phyloP scores from a whole-genome alignment of 1,284 basidiomycete genomes.

The Irpex rosettiformis region DNA sequence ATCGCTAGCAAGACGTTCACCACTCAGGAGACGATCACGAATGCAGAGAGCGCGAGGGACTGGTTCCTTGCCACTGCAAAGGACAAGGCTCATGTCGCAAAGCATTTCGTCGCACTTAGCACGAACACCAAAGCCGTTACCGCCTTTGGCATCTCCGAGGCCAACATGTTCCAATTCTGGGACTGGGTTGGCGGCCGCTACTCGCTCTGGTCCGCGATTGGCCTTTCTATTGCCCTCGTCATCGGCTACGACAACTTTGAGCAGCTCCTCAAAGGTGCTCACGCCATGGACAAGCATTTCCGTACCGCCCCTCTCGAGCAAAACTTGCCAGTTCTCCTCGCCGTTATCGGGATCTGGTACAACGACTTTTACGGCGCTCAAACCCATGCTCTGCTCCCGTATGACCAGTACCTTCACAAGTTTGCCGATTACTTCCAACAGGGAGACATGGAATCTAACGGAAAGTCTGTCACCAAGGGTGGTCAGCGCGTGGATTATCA shows the following conservation, averaged over 20 bases:
- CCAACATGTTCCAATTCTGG: conserved; percentile 99
- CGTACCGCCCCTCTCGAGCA: conserved; percentile 83
- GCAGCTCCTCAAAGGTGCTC: conserved; percentile 86
- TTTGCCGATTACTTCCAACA: conserved; percentile 99
- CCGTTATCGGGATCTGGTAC: conserved; percentile 96
- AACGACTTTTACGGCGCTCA: conserved; percentile 97
- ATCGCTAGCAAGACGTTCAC: conserved; percentile 99
- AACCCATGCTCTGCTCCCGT: conserved; percentile 93
- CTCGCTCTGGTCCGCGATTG: conserved; percentile 98
- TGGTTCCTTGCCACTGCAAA: conserved; percentile 91
- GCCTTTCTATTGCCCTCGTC: conserved; percentile 88
- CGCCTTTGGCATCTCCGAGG: conserved; percentile 88
- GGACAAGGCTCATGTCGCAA: conserved; percentile 91
- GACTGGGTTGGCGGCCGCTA: conserved; percentile 99
- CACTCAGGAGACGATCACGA: conserved; percentile 99
- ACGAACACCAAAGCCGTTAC: conserved; percentile 96
- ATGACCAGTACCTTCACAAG: conserved; percentile 98
- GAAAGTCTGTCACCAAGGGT: conserved; percentile 93
- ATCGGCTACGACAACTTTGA: conserved; percentile 96
- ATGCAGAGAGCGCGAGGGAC: conserved; percentile 88
- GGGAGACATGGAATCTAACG: conserved; percentile 99
- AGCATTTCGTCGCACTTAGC: conserved; percentile 98
- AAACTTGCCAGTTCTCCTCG: conserved; percentile 92
- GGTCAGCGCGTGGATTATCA: conserved; percentile 93
- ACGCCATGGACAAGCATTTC: conserved; percentile 98